Conservation (phyloP, 345 rosid genomes). For the Rhizophora apiculata region DNA sequence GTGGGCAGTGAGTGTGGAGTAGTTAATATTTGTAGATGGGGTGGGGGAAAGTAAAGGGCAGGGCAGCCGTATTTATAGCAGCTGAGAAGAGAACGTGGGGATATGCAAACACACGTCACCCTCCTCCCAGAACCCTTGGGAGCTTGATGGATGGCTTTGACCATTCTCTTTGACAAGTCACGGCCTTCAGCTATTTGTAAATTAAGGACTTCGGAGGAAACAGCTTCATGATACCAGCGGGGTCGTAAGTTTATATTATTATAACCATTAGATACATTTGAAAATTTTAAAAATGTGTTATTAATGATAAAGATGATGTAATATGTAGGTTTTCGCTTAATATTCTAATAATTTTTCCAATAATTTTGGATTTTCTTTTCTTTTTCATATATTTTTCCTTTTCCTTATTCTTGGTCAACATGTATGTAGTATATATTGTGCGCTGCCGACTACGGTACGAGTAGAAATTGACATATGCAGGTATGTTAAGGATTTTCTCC, state of each 20-base stretch:
- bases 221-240: too few species aligned
- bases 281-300: too few species aligned
- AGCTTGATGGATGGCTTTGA: not conserved
- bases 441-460: conserved; percentile 24
- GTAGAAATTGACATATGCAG: not conserved
- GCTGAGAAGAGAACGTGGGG: not conserved
- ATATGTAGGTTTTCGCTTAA: too few species aligned
- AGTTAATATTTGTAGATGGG: not conserved
- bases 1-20: not conserved
- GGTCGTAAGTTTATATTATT: too few species aligned
- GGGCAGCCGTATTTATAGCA: conserved; percentile 32
- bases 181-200: not conserved
- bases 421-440: not conserved
- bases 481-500: too few species aligned
- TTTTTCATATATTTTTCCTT: too few species aligned
- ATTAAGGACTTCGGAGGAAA: too few species aligned
- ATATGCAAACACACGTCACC: not conserved
- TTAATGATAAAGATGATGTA: too few species aligned
- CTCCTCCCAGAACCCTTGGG: too few species aligned
- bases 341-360: too few species aligned
- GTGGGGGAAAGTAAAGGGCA: not conserved
- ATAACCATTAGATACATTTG: too few species aligned
- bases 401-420: not conserved
- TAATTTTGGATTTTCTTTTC: too few species aligned
- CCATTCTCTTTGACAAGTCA: not conserved